Evolutionary conservation across 2,329 filamentous ascomycete species (phyloP), one percentile per base, ranked within the genome.

Genomic region (Ascochyta viciae-villosae): DNA sequence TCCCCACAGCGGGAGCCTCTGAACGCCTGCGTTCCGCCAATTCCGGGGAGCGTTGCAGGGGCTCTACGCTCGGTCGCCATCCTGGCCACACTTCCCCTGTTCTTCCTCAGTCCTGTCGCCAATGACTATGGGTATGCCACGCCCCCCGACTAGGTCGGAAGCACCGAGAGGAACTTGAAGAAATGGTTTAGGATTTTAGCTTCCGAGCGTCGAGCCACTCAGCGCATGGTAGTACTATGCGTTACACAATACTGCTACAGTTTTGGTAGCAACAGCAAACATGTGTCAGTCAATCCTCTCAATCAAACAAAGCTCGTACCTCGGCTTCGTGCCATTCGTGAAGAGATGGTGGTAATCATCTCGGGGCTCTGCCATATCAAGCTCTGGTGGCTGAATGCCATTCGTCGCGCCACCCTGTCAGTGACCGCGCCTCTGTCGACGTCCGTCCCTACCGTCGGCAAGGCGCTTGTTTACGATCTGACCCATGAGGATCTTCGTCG

Each of bases 311-410:
- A 31, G 43, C 35, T 45, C 44, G 54, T 58, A 64, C 68, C 63
- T 67, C 66, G 65, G 65, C 59, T 55, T 41, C 29, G 24, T 55
- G 53, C 45, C 48, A 50, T 46, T 54, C 46, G 45, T 51, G 51
- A 58, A 58, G 37, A 55, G 12, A 33, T 24, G 35, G 60, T 70
- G 68, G 65, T 66, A 62, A 70, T 65, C 65, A 68, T 68, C 50
- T 73, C 72, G 73, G 73, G 56, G 62, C 37, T 39, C 52, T 63
- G 57, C 71, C 72, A 44, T 23, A 69, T 67, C 35, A 43, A 67
- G 71, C 61, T 63, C 62, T 62, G 37, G 56, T 58, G 46, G 40
- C 44, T 24, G 40, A 15, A 45, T 57, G 47, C 53, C 52, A 66
- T 64, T 72, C 50, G 61, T 60, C 55, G 38, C 51, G 37, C 16